Evolutionary conservation across 768 basidiomycete species (phyloP).

Genomic region (Leccinum fibrillosum): DNA sequence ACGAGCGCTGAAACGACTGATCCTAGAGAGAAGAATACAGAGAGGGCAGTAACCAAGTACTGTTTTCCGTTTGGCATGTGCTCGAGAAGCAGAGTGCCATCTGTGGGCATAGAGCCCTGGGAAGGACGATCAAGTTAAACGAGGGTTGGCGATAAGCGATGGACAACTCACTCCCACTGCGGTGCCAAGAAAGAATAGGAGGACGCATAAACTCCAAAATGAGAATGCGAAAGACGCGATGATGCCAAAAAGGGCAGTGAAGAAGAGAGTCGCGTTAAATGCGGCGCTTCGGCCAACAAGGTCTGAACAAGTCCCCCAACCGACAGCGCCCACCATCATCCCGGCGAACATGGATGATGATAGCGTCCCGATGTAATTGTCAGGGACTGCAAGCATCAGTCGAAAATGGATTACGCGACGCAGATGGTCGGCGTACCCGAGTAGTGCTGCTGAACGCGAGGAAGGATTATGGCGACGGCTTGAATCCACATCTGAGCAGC

Average conservation of each 20-base stretch:
- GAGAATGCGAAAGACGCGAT: slow-evolving; percentile 70
- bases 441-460: slow-evolving; percentile 92
- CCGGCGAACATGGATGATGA: slow-evolving; percentile 90
- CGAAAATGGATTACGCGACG: slow-evolving; percentile 11
- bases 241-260: slow-evolving; percentile 87
- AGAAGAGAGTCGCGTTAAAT: slow-evolving; percentile 89
- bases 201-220: slow-evolving; percentile 65
- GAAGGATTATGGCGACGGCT: slow-evolving; percentile 89
- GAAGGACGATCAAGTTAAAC: not conserved
- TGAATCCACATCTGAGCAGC: slow-evolving; percentile 85
- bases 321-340: slow-evolving; percentile 96
- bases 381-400: slow-evolving; percentile 49
- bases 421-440: slow-evolving; percentile 43
- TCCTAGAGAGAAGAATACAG: slow-evolving; percentile 94
- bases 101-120: slow-evolving; percentile 94
- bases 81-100: slow-evolving; percentile 88
- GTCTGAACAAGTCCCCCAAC: slow-evolving; percentile 94
- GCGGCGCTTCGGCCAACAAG: slow-evolving; percentile 83
- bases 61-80: slow-evolving; percentile 91
- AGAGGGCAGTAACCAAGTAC: slow-evolving; percentile 87
- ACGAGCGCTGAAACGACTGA: slow-evolving; percentile 83
- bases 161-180: slow-evolving; percentile 79
- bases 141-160: not conserved
- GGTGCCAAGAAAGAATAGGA: slow-evolving; percentile 86
- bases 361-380: slow-evolving; percentile 73